Evolutionary conservation across 148 eudicot genomes (phyloP).

Genomic region (Camellia japonica): DNA sequence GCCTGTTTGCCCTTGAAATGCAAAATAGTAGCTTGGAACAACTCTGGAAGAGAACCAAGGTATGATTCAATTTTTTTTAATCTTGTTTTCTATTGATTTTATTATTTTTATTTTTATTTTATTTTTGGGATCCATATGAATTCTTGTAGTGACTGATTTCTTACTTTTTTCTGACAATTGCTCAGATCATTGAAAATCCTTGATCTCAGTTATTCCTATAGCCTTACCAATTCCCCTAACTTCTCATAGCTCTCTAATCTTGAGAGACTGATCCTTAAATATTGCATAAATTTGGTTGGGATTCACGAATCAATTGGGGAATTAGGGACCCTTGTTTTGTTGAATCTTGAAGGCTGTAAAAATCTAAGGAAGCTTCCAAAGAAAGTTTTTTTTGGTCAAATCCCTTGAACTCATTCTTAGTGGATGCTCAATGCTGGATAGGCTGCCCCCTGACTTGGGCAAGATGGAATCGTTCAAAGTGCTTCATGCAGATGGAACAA

Average conservation of each 20-base stretch:
- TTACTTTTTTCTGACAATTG: background rate
- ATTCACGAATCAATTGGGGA: background rate
- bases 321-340: background rate
- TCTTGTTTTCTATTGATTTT: too few species aligned
- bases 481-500: background rate
- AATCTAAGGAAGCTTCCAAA: background rate
- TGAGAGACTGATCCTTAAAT: conserved; percentile 1
- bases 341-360: background rate
- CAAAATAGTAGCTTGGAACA: too few species aligned
- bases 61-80: background rate
- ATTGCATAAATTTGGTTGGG: too few species aligned
- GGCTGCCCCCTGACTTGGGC: background rate
- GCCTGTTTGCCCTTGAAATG: too few species aligned
- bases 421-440: background rate
- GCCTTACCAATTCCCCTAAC: background rate
- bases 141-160: background rate
- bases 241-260: background rate
- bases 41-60: too few species aligned
- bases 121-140: background rate
- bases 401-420: background rate
- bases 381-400: background rate
- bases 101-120: too few species aligned
- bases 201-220: conserved; percentile 11
- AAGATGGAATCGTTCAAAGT: background rate
- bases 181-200: conserved; percentile 2